Evolutionary conservation across 441 rosid species (phyloP), one percentile per base, ranked within the genome.

Genomic region (Daphne laureola): DNA sequence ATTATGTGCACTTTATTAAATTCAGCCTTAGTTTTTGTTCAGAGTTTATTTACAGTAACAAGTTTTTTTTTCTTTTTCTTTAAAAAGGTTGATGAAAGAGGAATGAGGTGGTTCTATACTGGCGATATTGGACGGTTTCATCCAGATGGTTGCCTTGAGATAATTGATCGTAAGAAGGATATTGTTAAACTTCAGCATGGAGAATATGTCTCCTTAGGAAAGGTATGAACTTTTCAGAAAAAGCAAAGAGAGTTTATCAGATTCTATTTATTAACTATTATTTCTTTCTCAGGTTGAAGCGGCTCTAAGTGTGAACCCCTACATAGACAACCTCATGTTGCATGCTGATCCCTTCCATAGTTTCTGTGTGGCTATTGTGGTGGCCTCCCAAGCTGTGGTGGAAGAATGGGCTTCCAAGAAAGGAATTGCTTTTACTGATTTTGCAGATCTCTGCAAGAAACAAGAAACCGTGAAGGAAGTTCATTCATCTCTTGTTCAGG

Each of bases 141-240:
- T 48, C 36, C 87, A 12, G 99, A 94, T 67, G 98, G 98, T 42
- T 94, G 99, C 72, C 94, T 94, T 38, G 98, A 94, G 86, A 94
- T 94, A 52, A 73, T 87, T 68, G 98, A 94, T 68, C 86, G 98
- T 2, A 94, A 87, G 59, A 94, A 88, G 63, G 99, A 94, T 67
- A 94, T 94, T 4, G 89, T 94, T 64, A 94, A 94, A 67, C 98
- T 94, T 75, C 96, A 86, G 69, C 95, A 90, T 8, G 98, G 99
- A 16, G 99, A 94, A 67, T 94, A 94, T 74, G 88, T 94, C 61
- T 94, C 98, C 45, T 63, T 94, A 41, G 99, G 99, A 67, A 94
- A 86, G 90, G 99, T 93, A 67, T 62, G 54, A 58, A 53, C 11
- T 15, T 16, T 16, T 21, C 18, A 14, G 13, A 45, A 42, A 42